Conservation (phyloP, 2,329 filamentous ascomycete species). For the Microsporum audouinii region DNA sequence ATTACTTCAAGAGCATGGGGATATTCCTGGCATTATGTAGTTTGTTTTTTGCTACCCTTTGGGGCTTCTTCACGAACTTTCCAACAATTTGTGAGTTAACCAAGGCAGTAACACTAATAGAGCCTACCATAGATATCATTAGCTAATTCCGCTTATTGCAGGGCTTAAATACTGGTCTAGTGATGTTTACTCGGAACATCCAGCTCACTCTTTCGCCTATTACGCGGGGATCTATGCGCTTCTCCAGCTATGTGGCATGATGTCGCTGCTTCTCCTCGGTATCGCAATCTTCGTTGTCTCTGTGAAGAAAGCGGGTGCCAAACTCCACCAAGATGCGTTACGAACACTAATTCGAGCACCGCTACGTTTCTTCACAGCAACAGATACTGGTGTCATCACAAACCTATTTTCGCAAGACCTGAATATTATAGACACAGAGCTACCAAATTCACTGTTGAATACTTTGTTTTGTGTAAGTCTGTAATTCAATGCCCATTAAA, state of each 20-base stretch:
- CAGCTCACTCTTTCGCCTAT: slow-evolving; percentile 16
- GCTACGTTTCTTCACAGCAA: slow-evolving; percentile 34
- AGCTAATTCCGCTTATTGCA: background rate
- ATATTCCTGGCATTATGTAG: background rate
- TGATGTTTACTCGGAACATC: slow-evolving; percentile 13
- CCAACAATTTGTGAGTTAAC: slow-evolving; percentile 15
- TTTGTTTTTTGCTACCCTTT: slow-evolving; percentile 14
- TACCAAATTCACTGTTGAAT: slow-evolving; percentile 27
- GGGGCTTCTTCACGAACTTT: slow-evolving; percentile 20
- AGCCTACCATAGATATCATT: background rate
- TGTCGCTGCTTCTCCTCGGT: slow-evolving; percentile 16
- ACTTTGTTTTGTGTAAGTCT: slow-evolving; percentile 13
- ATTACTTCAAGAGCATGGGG: slow-evolving; percentile 5
- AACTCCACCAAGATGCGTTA: slow-evolving; percentile 18
- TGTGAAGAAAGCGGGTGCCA: slow-evolving; percentile 16
- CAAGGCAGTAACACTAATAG: background rate
- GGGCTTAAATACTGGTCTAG: slow-evolving; percentile 21
- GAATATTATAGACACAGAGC: slow-evolving; percentile 34
- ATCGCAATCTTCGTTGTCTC: slow-evolving; percentile 15
- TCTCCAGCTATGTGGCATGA: slow-evolving; percentile 18
- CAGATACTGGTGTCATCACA: slow-evolving; percentile 34
- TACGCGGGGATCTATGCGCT: slow-evolving; percentile 21
- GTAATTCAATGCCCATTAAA: background rate
- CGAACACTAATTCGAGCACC: slow-evolving; percentile 22
- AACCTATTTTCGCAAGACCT: slow-evolving; percentile 41